These are phyloP conservation scores for Gyrodon lividus DNA, from an alignment of 768 basidiomycete genomes.

Conservation along the genomic window DNA sequence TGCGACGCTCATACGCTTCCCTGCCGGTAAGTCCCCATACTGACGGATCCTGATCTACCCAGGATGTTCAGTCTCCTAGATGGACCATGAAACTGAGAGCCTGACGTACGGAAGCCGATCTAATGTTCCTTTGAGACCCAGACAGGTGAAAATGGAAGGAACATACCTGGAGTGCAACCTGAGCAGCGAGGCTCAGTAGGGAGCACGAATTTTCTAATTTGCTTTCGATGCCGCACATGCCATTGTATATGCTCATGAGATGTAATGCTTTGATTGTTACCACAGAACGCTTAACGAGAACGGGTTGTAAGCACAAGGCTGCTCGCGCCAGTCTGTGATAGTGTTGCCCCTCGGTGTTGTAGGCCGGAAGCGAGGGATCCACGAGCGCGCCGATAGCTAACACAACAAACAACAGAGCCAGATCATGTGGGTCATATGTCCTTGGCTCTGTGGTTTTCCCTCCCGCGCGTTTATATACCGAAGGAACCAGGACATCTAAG, in stretches of 20 bases:
- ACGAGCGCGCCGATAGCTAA: conserved; percentile 49
- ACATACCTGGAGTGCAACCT: conserved; percentile 47
- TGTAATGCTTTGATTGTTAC: conserved; percentile 49
- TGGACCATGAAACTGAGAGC: neutral
- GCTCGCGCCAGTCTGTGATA: conserved; percentile 50
- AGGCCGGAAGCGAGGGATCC: conserved; percentile 45
- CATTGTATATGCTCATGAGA: conserved; percentile 54
- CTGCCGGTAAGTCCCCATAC: conserved; percentile 49
- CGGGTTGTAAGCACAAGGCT: conserved; percentile 44
- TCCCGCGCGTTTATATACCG: conserved; percentile 34
- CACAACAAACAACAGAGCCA: conserved; percentile 46
- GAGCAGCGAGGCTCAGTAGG: conserved; percentile 46
- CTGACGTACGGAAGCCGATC: conserved; percentile 16
- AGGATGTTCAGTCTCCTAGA: conserved; percentile 5
- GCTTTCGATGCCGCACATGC: conserved; percentile 50
- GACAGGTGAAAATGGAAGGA: neutral
- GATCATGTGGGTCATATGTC: conserved; percentile 48
- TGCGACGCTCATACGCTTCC: conserved; percentile 52
- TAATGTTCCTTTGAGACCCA: conserved; percentile 3
- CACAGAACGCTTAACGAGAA: conserved; percentile 43
- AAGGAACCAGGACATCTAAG: conserved; percentile 44
- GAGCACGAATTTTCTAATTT: conserved; percentile 48
- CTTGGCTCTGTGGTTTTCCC: neutral
- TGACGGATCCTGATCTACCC: conserved; percentile 47
- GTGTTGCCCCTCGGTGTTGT: conserved; percentile 52